Percentiles rank a stretch among this genome's conserved stretches.
Evolutionary conservation across 2,329 filamentous ascomycete species (phyloP).

Genomic region (Grosmannia huntii): DNA sequence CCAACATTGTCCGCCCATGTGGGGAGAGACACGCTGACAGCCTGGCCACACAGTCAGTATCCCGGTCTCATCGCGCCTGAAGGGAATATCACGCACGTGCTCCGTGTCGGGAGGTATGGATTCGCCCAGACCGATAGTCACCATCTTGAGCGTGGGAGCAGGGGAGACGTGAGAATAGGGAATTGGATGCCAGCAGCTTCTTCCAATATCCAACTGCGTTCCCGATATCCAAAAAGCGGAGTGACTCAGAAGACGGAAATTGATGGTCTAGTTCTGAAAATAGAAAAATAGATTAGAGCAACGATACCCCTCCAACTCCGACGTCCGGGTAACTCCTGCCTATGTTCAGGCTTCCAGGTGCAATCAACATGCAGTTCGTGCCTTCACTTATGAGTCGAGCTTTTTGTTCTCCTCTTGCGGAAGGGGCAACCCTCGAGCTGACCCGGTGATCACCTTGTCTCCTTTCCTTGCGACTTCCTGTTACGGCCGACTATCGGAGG

Average conservation of each 20-base stretch:
- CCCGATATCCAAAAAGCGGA: background rate
- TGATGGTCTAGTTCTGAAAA: background rate
- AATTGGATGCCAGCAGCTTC: background rate
- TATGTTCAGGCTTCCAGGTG: too few relatives aligned
- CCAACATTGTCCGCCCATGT: slow-evolving; percentile 85
- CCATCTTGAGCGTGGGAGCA: background rate
- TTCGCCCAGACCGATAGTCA: slow-evolving; percentile 41
- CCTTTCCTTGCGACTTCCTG: background rate
- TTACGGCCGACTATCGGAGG: slow-evolving; percentile 12
- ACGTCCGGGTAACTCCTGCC: background rate
- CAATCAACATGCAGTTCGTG: background rate
- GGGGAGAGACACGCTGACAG: slow-evolving; percentile 88
- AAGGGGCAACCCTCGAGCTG: background rate
- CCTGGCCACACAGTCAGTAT: slow-evolving; percentile 35
- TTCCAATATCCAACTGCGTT: background rate
- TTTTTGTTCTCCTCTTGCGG: background rate
- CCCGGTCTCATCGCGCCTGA: background rate
- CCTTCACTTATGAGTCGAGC: background rate
- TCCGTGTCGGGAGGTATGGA: slow-evolving; percentile 67
- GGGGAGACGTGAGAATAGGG: background rate
- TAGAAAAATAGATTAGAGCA: background rate
- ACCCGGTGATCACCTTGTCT: background rate
- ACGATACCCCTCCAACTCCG: background rate
- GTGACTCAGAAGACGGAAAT: background rate
- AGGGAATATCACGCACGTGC: slow-evolving; percentile 44